Percentiles rank a stretch among this genome's conserved stretches.
phyloP scores from a whole-genome alignment of 495 filamentous ascomycete species.

The Neurospora discreta region DNA sequence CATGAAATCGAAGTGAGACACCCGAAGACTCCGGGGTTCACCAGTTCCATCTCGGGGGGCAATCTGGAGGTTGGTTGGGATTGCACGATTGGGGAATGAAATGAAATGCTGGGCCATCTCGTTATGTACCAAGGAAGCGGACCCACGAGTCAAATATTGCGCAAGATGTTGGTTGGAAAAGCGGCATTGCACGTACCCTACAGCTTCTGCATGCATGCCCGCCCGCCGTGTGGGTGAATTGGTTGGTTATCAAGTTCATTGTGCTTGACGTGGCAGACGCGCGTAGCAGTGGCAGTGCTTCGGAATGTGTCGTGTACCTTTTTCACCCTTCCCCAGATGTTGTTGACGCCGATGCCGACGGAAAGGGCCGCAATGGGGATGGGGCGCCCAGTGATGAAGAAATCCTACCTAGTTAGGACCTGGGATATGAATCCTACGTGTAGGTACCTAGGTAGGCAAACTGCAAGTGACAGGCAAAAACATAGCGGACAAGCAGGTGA shows the following conservation, averaged over 20 bases:
- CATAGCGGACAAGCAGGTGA: not conserved
- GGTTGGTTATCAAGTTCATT: not conserved
- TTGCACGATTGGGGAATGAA: not conserved
- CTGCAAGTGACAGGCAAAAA: not conserved
- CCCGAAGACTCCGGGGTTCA: not conserved
- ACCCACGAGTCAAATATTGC: not conserved
- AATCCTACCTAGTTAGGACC: too few species aligned
- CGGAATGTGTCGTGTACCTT: not conserved
- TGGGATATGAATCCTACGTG: too few species aligned
- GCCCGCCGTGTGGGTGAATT: not conserved
- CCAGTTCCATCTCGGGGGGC: not conserved
- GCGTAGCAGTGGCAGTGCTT: not conserved
- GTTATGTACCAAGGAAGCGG: not conserved
- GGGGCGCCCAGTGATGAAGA: not conserved
- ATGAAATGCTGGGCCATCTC: not conserved
- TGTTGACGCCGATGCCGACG: not conserved
- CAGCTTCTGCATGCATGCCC: not conserved
- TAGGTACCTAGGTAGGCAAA: too few species aligned
- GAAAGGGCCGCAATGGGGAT: not conserved
- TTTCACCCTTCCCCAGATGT: not conserved
- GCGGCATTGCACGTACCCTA: not conserved
- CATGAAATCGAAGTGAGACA: not conserved
- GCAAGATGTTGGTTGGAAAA: not conserved
- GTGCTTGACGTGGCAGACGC: not conserved
- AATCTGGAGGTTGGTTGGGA: not conserved